A percentile compares a stretch with the other conserved stretches of the same genome.
phyloP scores from a whole-genome alignment of 129 eudicot species.

The Escallonia rubra region DNA sequence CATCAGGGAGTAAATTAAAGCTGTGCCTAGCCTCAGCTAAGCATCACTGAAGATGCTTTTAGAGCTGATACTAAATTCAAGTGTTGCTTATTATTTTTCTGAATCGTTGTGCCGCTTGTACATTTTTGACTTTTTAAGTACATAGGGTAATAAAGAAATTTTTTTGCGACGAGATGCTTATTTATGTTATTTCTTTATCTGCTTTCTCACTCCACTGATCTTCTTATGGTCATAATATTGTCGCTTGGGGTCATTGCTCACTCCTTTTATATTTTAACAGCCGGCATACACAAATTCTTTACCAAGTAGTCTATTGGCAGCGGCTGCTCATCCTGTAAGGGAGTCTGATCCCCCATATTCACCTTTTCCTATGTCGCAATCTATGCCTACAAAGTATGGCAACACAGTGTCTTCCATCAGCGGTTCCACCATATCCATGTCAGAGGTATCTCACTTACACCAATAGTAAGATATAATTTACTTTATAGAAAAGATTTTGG shows the following conservation, averaged over 20 bases:
- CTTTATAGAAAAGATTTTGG: too few relatives aligned
- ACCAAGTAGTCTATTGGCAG: constrained; percentile 60
- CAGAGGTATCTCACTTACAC: constrained; percentile 53
- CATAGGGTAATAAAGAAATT: too few relatives aligned
- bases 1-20: too few relatives aligned
- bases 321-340: constrained; percentile 59
- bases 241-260: not conserved
- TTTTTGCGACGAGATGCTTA: too few relatives aligned
- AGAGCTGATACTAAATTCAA: too few relatives aligned
- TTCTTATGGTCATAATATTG: not conserved
- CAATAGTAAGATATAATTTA: not conserved
- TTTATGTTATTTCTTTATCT: too few relatives aligned
- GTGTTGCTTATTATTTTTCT: too few relatives aligned
- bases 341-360: constrained; percentile 83
- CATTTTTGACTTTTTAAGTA: too few relatives aligned
- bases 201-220: not conserved
- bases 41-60: too few relatives aligned
- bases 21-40: too few relatives aligned
- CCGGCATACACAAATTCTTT: constrained; percentile 59
- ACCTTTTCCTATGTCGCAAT: constrained; percentile 59
- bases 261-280: constrained; percentile 16
- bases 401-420: constrained; percentile 50
- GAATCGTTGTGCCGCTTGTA: too few relatives aligned
- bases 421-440: constrained; percentile 63
- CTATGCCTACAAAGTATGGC: constrained; percentile 62